A percentile compares a stretch with the other conserved stretches of the same genome.
phyloP scores from a whole-genome alignment of 805 yeast genomes.

The Ogataea angusta region DNA sequence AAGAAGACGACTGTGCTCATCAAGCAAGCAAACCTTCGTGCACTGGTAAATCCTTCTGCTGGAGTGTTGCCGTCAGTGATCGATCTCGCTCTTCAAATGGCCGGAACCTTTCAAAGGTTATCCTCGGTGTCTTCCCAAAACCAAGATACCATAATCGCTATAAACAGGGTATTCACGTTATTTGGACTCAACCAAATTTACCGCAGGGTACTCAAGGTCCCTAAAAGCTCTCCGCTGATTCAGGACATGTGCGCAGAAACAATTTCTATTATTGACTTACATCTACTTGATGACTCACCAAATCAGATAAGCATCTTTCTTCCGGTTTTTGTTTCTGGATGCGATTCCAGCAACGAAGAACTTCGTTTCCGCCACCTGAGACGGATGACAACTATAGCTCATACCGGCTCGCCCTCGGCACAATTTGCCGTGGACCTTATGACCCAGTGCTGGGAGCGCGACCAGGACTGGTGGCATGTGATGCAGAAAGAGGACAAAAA shows the following conservation, averaged over 20 bases:
- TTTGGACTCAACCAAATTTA: slow-evolving; percentile 56
- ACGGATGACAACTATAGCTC: slow-evolving; percentile 40
- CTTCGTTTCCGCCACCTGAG: slow-evolving; percentile 36
- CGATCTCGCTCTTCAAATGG: slow-evolving; percentile 41
- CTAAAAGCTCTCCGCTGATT: slow-evolving; percentile 43
- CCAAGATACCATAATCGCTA: slow-evolving; percentile 33
- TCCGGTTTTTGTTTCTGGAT: slow-evolving; percentile 55
- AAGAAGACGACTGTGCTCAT: slow-evolving; percentile 46
- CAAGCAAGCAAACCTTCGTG: slow-evolving; percentile 27
- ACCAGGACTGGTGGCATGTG: slow-evolving; percentile 50
- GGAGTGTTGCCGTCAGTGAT: slow-evolving; percentile 20
- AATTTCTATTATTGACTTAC: slow-evolving; percentile 33
- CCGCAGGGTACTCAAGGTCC: slow-evolving; percentile 50
- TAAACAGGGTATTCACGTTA: slow-evolving; percentile 51
- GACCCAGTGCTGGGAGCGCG: slow-evolving; percentile 51
- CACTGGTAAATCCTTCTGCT: slow-evolving; percentile 7
- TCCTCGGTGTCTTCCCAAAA: slow-evolving; percentile 14
- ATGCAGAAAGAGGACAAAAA: slow-evolving; percentile 41
- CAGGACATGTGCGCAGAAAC: slow-evolving; percentile 46
- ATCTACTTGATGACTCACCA: slow-evolving; percentile 44
- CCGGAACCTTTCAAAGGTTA: slow-evolving; percentile 30
- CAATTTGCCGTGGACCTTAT: slow-evolving; percentile 37
- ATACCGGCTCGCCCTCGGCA: slow-evolving; percentile 39
- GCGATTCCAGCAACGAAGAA: slow-evolving; percentile 45
- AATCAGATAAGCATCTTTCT: slow-evolving; percentile 56